Percentiles rank a stretch among this genome's conserved stretches.
phyloP scores from a whole-genome alignment of 2,329 filamentous ascomycete species.

The Cryphonectria japonica region DNA sequence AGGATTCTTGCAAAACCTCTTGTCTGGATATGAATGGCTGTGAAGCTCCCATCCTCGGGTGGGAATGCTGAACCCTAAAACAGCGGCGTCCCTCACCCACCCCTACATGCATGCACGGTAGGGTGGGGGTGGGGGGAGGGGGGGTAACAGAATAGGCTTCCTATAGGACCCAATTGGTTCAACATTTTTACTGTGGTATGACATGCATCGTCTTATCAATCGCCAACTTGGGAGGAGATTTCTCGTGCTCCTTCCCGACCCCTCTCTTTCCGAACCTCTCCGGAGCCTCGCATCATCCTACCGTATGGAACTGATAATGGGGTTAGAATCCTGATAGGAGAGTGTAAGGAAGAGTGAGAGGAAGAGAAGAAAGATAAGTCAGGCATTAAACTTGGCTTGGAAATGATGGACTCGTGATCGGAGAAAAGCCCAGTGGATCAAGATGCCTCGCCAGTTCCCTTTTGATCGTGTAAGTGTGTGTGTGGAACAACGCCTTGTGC shows the following conservation, averaged over 20 bases:
- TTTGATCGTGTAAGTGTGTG: background rate
- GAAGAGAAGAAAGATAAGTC: background rate
- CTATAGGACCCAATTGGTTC: conserved; percentile 20
- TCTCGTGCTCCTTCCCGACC: background rate
- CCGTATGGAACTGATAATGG: background rate
- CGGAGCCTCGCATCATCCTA: background rate
- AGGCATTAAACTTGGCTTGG: background rate
- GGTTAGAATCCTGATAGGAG: background rate
- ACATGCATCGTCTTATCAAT: conserved; percentile 27
- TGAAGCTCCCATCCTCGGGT: conserved; percentile 20
- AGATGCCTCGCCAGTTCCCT: conserved; percentile 4
- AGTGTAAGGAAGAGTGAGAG: background rate
- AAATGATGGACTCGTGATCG: conserved; percentile 21
- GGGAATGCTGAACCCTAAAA: conserved; percentile 9
- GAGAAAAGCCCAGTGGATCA: conserved; percentile 16
- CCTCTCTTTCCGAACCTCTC: background rate
- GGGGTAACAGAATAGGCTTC: background rate
- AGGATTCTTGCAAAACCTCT: conserved; percentile 12
- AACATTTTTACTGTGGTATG: conserved; percentile 1
- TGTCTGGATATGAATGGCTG: conserved; percentile 23
- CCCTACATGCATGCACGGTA: conserved; percentile 11
- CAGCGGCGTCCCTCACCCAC: conserved; percentile 14
- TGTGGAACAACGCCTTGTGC: background rate
- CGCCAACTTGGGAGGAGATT: conserved; percentile 20
- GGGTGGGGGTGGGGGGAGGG: background rate